Evolutionary conservation across 768 basidiomycete species (phyloP).

Genomic region (Mycena vitilis): DNA sequence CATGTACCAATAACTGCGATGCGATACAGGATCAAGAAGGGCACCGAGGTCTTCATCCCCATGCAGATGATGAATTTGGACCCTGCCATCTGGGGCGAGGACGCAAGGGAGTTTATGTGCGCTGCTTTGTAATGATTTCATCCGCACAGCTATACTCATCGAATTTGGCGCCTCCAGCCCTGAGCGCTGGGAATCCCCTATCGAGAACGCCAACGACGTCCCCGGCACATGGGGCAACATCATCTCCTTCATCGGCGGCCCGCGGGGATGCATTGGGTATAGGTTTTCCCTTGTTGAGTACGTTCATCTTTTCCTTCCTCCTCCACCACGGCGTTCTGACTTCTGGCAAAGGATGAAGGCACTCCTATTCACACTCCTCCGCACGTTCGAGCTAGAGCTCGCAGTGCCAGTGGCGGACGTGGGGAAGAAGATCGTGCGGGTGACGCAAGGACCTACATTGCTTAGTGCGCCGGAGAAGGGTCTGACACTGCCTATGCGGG

Average conservation of each 20-base stretch:
- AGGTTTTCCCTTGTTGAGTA: conserved; percentile 23
- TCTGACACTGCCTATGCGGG: too few species aligned
- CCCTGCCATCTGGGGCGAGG: conserved; percentile 53
- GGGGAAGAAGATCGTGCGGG: background rate
- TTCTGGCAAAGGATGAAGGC: background rate
- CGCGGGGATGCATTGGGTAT: conserved; percentile 55
- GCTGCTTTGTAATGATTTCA: background rate
- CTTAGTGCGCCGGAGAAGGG: background rate
- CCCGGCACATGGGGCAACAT: conserved; percentile 55
- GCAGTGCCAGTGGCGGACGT: conserved; percentile 18
- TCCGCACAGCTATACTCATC: background rate
- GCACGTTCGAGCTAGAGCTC: conserved; percentile 18
- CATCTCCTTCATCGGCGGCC: conserved; percentile 56
- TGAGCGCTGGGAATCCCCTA: conserved; percentile 52
- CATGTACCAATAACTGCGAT: too few species aligned
- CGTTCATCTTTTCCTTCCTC: background rate
- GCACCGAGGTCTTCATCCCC: conserved; percentile 9
- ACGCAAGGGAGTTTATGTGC: conserved; percentile 57
- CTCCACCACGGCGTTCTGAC: too few species aligned
- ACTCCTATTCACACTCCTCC: conserved; percentile 14
- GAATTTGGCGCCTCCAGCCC: conserved; percentile 45
- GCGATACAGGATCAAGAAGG: conserved; percentile 16
- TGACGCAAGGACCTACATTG: background rate
- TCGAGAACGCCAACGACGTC: conserved; percentile 33
- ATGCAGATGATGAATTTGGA: conserved; percentile 48